Percentiles rank a stretch among this genome's conserved stretches.
phyloP scores from a whole-genome alignment of 2,329 filamentous ascomycete genomes.

The Stachybotrys chartarum region DNA sequence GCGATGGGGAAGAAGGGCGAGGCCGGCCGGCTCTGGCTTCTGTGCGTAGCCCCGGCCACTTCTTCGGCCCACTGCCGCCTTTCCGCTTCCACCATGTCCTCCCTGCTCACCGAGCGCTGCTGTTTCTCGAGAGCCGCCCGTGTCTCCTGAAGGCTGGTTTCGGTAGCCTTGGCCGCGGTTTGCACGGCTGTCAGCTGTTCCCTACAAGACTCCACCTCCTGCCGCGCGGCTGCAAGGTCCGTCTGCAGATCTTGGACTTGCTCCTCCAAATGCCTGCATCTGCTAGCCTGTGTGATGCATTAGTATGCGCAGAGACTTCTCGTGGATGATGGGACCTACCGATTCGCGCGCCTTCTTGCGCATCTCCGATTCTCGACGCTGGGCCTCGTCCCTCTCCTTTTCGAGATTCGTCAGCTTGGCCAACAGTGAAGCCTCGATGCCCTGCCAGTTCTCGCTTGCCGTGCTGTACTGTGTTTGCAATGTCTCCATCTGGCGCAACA shows the following conservation, averaged over 20 bases:
- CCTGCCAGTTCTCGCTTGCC: conserved; percentile 95
- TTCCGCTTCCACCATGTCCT: conserved; percentile 30
- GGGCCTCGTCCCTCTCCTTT: conserved; percentile 83
- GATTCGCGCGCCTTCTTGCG: conserved; percentile 83
- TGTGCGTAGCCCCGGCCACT: conserved; percentile 29
- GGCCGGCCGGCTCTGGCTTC: conserved; percentile 43
- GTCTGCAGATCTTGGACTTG: conserved; percentile 68
- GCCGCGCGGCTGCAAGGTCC: conserved; percentile 55
- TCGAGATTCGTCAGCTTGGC: conserved; percentile 72
- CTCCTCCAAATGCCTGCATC: conserved; percentile 66
- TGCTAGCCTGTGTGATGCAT: conserved; percentile 42
- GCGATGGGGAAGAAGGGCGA: conserved; percentile 45
- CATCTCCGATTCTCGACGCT: conserved; percentile 77
- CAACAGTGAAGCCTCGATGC: conserved; percentile 81
- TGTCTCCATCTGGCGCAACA: conserved; percentile 89
- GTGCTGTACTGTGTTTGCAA: conserved; percentile 92
- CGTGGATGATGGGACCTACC: conserved; percentile 41
- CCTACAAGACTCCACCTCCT: conserved; percentile 55
- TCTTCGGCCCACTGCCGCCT: conserved; percentile 47
- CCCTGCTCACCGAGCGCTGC: conserved; percentile 22
- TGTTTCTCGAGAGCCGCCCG: conserved; percentile 44
- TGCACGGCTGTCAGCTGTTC: conserved; percentile 55
- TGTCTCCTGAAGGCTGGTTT: conserved; percentile 54
- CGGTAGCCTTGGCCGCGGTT: conserved; percentile 56
- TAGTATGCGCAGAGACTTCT: background rate